phyloP scores from a whole-genome alignment of 805 yeast genomes.

The Hanseniaspora meyeri region DNA sequence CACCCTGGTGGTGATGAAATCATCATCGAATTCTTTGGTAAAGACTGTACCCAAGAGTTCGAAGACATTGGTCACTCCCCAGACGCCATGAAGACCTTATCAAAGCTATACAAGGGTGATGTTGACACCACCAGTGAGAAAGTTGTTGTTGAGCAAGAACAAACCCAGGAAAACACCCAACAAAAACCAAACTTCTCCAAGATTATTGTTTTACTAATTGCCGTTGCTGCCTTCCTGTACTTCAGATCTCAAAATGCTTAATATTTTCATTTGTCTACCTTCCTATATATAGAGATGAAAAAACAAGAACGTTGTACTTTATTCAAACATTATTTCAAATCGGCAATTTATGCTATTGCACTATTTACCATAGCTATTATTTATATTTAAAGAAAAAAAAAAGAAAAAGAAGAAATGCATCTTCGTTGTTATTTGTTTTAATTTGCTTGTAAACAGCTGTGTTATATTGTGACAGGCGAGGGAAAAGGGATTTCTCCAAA shows the following conservation, averaged over 20 bases:
- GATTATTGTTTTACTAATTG: constrained; percentile 65
- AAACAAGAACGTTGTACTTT: background rate
- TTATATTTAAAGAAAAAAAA: background rate
- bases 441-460: background rate
- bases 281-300: background rate
- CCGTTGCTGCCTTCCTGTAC: constrained; percentile 33
- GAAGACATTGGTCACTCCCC: constrained; percentile 96
- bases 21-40: constrained; percentile 64
- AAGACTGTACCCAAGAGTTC: constrained; percentile 71
- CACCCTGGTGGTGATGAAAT: constrained; percentile 81
- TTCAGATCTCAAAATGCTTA: constrained; percentile 15
- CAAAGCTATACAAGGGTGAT: constrained; percentile 59
- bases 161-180: constrained; percentile 49
- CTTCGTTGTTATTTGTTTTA: background rate
- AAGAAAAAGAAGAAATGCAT: background rate
- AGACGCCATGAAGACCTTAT: constrained; percentile 73
- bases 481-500: too few species aligned
- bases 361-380: background rate
- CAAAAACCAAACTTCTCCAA: constrained; percentile 39
- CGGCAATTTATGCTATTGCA: background rate
- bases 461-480: too few species aligned
- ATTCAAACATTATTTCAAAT: background rate
- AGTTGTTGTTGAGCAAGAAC: constrained; percentile 20
- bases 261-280: background rate
- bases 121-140: constrained; percentile 51